phyloP scores from a whole-genome alignment of 1,284 basidiomycete species.

The Bjerkandera adusta region DNA sequence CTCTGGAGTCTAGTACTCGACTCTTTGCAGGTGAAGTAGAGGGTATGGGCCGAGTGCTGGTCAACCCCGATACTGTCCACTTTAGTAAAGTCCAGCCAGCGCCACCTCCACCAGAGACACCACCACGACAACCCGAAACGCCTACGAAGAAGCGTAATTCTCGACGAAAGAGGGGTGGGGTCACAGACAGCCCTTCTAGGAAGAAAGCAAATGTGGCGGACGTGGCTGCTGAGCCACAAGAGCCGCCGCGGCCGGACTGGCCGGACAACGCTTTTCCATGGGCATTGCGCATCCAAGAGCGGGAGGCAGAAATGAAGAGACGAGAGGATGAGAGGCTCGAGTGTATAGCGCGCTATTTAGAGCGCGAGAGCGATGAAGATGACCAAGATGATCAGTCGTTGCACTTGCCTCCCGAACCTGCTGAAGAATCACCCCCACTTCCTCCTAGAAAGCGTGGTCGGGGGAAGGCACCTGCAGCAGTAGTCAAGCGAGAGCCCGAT shows the following conservation, averaged over 20 bases:
- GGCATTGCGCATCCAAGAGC: constrained; percentile 56
- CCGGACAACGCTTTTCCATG: constrained; percentile 75
- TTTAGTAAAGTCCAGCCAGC: too few relatives aligned
- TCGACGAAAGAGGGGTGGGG: constrained; percentile 33
- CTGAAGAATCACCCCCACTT: constrained; percentile 30
- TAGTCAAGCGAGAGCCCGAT: too few relatives aligned
- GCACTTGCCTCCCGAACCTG: constrained; percentile 32
- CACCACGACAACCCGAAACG: constrained; percentile 23
- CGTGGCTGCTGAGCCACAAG: constrained; percentile 15
- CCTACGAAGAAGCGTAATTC: constrained; percentile 33
- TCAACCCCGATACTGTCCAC: too few relatives aligned
- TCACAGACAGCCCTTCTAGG: constrained; percentile 14
- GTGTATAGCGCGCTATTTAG: constrained; percentile 57
- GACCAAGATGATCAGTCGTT: constrained; percentile 40
- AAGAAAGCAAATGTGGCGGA: constrained; percentile 14
- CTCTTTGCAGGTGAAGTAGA: constrained; percentile 61
- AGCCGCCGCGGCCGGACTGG: constrained; percentile 62
- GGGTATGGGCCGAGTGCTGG: constrained; percentile 62
- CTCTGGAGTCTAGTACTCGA: constrained; percentile 28
- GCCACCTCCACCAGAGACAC: constrained; percentile 23
- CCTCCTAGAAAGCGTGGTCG: constrained; percentile 46
- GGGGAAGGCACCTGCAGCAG: too few relatives aligned
- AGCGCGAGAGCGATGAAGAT: constrained; percentile 57
- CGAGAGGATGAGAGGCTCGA: constrained; percentile 57
- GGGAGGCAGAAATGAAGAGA: constrained; percentile 42